A percentile compares a stretch with the other conserved stretches of the same genome.
Evolutionary conservation across 2,329 filamentous ascomycete species (phyloP).

Genomic region (Didymella keratinophila): DNA sequence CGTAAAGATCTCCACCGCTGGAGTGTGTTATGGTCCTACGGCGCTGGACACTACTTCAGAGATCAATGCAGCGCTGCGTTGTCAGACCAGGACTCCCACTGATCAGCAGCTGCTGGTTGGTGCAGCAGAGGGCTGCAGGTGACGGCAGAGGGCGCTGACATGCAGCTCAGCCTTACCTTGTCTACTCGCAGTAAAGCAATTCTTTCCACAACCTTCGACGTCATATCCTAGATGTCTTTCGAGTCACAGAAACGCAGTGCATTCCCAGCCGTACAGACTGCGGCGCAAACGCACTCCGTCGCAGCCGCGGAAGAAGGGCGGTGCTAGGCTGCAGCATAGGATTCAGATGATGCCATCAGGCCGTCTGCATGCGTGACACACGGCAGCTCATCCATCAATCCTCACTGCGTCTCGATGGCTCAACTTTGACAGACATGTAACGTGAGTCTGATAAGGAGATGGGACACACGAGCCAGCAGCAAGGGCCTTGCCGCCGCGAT

Average conservation of each 20-base stretch:
- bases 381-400: background rate
- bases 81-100: background rate
- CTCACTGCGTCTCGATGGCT: background rate
- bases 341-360: background rate
- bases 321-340: conserved; percentile 11
- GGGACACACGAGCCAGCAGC: background rate
- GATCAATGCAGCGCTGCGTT: background rate
- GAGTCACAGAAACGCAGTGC: background rate
- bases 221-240: background rate
- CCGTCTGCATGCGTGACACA: background rate
- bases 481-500: conserved; percentile 6
- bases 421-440: background rate
- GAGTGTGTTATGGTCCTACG: background rate
- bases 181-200: background rate
- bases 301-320: conserved; percentile 6
- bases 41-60: background rate
- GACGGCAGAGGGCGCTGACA: conserved; percentile 18
- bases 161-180: conserved; percentile 8
- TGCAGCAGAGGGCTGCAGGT: conserved; percentile 14
- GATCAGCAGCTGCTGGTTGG: background rate
- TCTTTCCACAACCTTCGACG: background rate
- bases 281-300: background rate
- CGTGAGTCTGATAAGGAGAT: background rate
- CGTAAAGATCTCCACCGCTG: conserved; percentile 1
- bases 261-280: background rate